Base-by-base conservation (phyloP, 768 basidiomycete species). In the Pisolithus tinctorius region DNA sequence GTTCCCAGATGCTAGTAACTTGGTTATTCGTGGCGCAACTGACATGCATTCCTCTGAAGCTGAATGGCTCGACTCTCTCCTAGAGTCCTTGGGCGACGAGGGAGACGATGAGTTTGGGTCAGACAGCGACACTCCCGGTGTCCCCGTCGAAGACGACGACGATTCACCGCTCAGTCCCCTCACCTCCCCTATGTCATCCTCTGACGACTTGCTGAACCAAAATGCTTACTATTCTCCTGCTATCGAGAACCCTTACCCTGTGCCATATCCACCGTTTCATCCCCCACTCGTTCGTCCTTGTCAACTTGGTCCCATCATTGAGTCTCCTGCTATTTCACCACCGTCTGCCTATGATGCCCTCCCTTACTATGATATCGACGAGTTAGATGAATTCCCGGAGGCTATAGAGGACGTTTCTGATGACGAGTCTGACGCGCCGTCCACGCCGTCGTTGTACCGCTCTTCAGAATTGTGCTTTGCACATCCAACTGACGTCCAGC, bases 361-460 rank as follows among this genome's bases (percentile, higher is more conserved):
- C 42, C 82, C 87, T 50, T 85, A 83, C 58, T 77, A 75, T 61
- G 74, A 81, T 53, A 63, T 66, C 59, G 80, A 84, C 68, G 82
- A 86, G 68, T 60, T 79, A 56, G 85, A 85, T 59, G 84, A 84
- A 61, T 74, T 82, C 40, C 87, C 86, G 41, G 88, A 89, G 61
- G 82, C 86, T 39, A 86, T 89, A 75, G 87, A 89, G 65, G 88
- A 90, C 67, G 80, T 77, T 36, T 90, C 88, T 42, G 88, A 90
- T 70, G 88, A 90, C 71, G 88, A 89, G 72, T 88, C 87, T 14
- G 88, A 90, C 59, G 70, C 78, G 4, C 78, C 74, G 9, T 76
- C 78, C 9, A 83, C 85, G 6, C 85, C 83, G 45, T 83, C 79
- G 39, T 58, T 80, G 44, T 74, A 76, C 58, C 74, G 74, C 56